These are phyloP conservation scores for Albugo laibachii DNA, from an alignment of 352 stramenopile genomes.

Conservation along the genomic window DNA sequence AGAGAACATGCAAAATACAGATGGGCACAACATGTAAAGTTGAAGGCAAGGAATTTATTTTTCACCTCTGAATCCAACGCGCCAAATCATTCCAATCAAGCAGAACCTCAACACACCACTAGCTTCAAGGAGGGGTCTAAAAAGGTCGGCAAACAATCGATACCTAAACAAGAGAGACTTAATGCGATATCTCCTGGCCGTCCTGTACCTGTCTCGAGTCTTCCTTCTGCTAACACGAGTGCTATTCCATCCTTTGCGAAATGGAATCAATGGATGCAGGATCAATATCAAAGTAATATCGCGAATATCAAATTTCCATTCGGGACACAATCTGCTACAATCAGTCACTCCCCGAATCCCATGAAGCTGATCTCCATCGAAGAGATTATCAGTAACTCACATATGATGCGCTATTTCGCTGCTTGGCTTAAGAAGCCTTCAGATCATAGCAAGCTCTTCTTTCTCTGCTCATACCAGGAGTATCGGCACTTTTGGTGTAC, in stretches of 20 bases:
- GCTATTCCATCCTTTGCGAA: conserved; percentile 10
- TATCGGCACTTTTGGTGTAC: conserved; percentile 59
- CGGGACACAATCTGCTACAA: no score
- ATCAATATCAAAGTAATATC: conserved; percentile 55
- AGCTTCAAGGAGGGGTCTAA: no score
- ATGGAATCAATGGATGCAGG: conserved; percentile 60
- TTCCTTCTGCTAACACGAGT: no score
- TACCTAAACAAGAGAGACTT: no score
- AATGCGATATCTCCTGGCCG: no score
- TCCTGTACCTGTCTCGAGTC: no score
- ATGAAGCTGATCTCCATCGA: conserved; percentile 45
- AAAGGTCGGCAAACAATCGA: no score
- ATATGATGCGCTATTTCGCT: conserved; percentile 67
- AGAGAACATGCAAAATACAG: conserved; percentile 63
- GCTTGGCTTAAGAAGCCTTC: conserved; percentile 29
- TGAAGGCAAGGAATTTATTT: conserved; percentile 61
- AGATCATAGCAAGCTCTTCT: conserved; percentile 62
- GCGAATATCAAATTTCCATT: conserved; percentile 6
- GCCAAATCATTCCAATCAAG: not conserved
- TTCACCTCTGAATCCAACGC: conserved; percentile 1
- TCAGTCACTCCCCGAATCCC: conserved; percentile 2
- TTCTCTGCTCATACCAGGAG: conserved; percentile 54
- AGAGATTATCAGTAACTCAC: conserved; percentile 54
- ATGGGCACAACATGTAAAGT: conserved; percentile 75
- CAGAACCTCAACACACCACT: no score